A percentile compares a stretch with the other conserved stretches of the same genome.
Evolutionary conservation across 108 stramenopile genomes (phyloP).

Genomic region (Cyclostephanos invisitatus): DNA sequence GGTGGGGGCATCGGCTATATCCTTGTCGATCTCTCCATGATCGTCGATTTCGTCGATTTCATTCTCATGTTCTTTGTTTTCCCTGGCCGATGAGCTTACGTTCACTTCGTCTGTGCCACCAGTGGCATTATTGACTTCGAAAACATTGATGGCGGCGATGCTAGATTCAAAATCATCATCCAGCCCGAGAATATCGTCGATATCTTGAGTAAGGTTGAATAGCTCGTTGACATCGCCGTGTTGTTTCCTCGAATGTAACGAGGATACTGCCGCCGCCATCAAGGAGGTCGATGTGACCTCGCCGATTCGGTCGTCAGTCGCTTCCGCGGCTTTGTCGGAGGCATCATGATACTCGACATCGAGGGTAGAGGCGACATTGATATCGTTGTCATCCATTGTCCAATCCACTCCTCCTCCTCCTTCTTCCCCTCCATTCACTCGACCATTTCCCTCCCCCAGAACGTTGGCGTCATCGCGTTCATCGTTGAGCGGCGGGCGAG

Average conservation of each 20-base stretch:
- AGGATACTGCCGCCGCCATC: not conserved
- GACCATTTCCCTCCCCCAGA: not conserved
- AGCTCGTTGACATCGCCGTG: conserved; percentile 24
- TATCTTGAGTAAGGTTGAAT: conserved; percentile 6
- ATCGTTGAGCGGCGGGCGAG: not conserved
- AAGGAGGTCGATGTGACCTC: not conserved
- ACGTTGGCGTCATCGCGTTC: no score
- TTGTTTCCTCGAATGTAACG: not conserved
- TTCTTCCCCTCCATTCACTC: no score
- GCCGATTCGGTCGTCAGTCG: not conserved
- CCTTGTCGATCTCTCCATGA: not conserved
- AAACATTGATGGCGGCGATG: not conserved
- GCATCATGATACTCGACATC: no score
- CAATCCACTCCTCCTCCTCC: no score
- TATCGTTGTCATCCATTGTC: no score
- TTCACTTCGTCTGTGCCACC: not conserved
- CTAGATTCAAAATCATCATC: not conserved
- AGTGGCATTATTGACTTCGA: not conserved
- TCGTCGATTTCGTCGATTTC: not conserved
- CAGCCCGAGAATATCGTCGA: conserved; percentile 28
- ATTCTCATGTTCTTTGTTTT: not conserved
- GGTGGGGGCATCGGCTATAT: not conserved
- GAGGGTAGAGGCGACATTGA: no score
- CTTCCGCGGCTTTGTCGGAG: not conserved
- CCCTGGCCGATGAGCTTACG: not conserved